Percentiles rank a stretch among this genome's conserved stretches.
These are phyloP conservation scores for Tetraselmis striata DNA, from an alignment of 139 green algal species.

Conservation along the genomic window DNA sequence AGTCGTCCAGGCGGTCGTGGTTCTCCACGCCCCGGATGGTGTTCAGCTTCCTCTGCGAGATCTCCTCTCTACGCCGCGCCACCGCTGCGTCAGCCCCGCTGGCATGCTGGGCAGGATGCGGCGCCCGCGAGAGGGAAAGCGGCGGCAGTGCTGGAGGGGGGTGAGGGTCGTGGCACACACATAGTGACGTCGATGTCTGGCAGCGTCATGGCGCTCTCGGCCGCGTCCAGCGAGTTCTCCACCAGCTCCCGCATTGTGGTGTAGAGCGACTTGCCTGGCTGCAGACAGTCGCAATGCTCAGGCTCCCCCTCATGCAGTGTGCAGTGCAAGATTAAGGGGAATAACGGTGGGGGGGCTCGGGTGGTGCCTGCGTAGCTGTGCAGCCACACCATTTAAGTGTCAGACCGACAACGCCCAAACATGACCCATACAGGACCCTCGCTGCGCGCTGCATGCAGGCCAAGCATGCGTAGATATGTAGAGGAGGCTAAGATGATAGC, in stretches of 20 bases:
- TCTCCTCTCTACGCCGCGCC: constrained; percentile 65
- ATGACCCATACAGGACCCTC: neutral
- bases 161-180: constrained; percentile 43
- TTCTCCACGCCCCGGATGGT: constrained; percentile 70
- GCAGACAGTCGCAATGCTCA: constrained; percentile 19
- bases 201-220: constrained; percentile 71
- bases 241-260: constrained; percentile 92
- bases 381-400: no score
- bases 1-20: constrained; percentile 70
- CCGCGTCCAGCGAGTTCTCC: constrained; percentile 89
- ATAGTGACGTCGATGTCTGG: constrained; percentile 75
- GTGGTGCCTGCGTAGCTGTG: no score
- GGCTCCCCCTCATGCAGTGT: no score
- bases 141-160: neutral
- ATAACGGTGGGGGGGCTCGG: no score
- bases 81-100: no score
- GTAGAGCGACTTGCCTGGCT: constrained; percentile 94
- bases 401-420: constrained; percentile 1
- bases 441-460: no score
- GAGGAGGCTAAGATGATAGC: no score
- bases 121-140: no score
- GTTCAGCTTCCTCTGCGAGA: constrained; percentile 69
- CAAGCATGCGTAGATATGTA: no score
- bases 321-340: no score
- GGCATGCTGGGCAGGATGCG: neutral